phyloP scores from a whole-genome alignment of 257 asterid genomes.

The Nicotiana tabacum region DNA sequence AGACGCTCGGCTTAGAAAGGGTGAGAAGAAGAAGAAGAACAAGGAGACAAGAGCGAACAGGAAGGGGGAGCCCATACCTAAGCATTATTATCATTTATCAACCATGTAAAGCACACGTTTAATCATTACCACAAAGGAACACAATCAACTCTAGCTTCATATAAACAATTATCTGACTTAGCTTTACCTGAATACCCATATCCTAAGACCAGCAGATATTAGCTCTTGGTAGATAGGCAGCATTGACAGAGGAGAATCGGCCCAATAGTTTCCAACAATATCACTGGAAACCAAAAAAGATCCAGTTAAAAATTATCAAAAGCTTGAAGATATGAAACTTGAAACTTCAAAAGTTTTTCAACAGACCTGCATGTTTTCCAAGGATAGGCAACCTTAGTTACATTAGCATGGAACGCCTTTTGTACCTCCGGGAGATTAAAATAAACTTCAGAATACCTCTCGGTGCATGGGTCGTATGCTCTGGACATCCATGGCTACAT shows the following conservation, averaged over 20 bases:
- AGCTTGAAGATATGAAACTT: constrained; percentile 4
- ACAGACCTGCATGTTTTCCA: constrained; percentile 94
- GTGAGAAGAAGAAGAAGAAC: too few species aligned
- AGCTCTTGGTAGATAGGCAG: constrained; percentile 89
- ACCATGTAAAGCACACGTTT: too few species aligned
- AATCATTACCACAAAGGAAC: too few species aligned
- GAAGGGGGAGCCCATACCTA: too few species aligned
- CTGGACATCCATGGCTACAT: constrained; percentile 88
- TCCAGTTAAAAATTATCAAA: neutral
- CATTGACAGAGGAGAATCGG: constrained; percentile 84
- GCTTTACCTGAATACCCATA: constrained; percentile 90
- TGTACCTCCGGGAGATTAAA: constrained; percentile 89
- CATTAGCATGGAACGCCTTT: constrained; percentile 80
- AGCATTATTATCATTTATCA: too few species aligned
- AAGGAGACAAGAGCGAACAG: too few species aligned
- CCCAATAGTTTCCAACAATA: constrained; percentile 71
- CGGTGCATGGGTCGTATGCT: constrained; percentile 95
- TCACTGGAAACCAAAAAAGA: constrained; percentile 49
- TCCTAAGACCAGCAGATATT: constrained; percentile 73
- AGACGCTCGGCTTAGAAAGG: too few species aligned
- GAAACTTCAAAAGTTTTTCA: constrained; percentile 8
- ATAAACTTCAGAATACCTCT: constrained; percentile 58
- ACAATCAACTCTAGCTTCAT: too few species aligned
- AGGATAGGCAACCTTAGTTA: constrained; percentile 55
- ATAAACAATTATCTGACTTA: neutral